Evolutionary conservation across 805 yeast species (phyloP).

Genomic region (Zygosaccharomyces lentus): DNA sequence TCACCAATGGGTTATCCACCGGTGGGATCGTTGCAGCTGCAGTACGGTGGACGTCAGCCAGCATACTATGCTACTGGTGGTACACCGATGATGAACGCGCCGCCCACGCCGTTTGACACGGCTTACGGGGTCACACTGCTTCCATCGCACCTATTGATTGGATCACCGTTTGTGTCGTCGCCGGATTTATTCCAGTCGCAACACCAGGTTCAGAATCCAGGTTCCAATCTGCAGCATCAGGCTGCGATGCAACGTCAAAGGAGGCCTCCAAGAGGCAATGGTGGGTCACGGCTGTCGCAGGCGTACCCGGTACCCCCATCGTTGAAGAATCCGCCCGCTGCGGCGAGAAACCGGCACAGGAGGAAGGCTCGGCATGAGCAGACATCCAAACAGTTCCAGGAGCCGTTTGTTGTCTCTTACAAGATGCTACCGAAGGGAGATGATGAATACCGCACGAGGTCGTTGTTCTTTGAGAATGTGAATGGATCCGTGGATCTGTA

Average conservation of each 20-base stretch:
- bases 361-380: conserved; percentile 2
- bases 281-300: conserved; percentile 3
- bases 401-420: conserved; percentile 23
- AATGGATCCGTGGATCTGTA: conserved; percentile 21
- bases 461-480: conserved; percentile 30
- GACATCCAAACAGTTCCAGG: conserved; percentile 13
- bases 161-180: conserved; percentile 52
- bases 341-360: conserved; percentile 4
- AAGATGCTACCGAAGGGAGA: conserved; percentile 31
- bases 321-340: conserved; percentile 11
- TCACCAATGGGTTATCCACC: conserved; percentile 10
- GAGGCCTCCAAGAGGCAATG: conserved; percentile 7
- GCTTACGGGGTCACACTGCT: conserved; percentile 57
- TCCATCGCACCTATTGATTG: conserved; percentile 56
- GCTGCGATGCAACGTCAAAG: conserved; percentile 22
- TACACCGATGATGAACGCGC: conserved; percentile 20
- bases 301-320: conserved; percentile 15
- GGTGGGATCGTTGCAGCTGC: conserved; percentile 8
- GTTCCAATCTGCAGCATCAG: conserved; percentile 8
- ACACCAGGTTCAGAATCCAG: conserved; percentile 21
- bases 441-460: conserved; percentile 33
- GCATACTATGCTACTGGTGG: conserved; percentile 11
- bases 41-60: conserved; percentile 12
- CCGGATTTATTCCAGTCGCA: conserved; percentile 36
- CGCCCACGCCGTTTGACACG: conserved; percentile 57